Conservation (phyloP, 106 monocot genomes). For the Alisma plantagoaquatica region DNA sequence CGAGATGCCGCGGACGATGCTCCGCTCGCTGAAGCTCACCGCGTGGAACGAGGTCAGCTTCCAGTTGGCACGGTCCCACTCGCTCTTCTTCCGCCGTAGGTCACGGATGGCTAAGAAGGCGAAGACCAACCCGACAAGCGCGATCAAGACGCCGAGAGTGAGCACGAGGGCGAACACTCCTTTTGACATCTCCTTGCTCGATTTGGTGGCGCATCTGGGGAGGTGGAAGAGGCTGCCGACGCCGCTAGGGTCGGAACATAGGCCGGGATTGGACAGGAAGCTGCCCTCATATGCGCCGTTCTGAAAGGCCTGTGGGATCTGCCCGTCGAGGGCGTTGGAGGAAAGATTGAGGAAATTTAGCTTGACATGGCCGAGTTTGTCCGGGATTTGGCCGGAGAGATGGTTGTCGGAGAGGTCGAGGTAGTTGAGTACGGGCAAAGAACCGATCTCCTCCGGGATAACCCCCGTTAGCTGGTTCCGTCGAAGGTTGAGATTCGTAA, state of each 20-base stretch:
- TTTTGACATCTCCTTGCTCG: constrained; percentile 12
- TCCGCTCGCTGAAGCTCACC: constrained; percentile 37
- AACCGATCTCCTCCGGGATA: constrained; percentile 45
- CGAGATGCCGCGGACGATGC: constrained; percentile 29
- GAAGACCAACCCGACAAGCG: constrained; percentile 17
- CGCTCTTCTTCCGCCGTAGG: constrained; percentile 15
- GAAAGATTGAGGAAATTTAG: constrained; percentile 59
- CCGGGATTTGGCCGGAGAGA: constrained; percentile 45
- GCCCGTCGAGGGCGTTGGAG: constrained; percentile 51
- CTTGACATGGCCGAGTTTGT: constrained; percentile 18
- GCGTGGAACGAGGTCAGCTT: constrained; percentile 65
- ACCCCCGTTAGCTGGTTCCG: constrained; percentile 41
- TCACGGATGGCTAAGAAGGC: constrained; percentile 4
- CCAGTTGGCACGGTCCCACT: constrained; percentile 22
- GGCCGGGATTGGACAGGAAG: constrained; percentile 51
- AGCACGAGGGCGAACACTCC: constrained; percentile 22
- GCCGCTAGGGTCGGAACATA: constrained; percentile 17
- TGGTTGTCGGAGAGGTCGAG: constrained; percentile 61
- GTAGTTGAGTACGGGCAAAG: constrained; percentile 36
- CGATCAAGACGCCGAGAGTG: constrained; percentile 13
- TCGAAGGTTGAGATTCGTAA: constrained; percentile 37
- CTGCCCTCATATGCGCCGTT: constrained; percentile 35
- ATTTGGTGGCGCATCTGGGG: constrained; percentile 8
- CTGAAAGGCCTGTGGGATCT: constrained; percentile 34
- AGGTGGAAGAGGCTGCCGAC: constrained; percentile 13